phyloP scores from a whole-genome alignment of 2,329 filamentous ascomycete genomes.

The Pseudocercospora fuligena region DNA sequence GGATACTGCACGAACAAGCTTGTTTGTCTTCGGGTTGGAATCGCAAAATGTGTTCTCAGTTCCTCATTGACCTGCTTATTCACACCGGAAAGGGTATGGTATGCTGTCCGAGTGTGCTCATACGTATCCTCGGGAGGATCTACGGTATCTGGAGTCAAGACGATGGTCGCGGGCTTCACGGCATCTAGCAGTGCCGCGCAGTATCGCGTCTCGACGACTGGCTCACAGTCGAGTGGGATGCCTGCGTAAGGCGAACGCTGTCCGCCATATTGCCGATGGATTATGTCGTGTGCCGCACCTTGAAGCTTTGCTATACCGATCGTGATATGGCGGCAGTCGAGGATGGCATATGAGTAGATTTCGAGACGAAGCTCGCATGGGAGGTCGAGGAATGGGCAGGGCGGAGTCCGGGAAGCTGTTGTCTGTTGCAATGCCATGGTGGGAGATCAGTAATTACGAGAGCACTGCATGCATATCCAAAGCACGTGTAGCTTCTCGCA shows the following conservation, averaged over 20 bases:
- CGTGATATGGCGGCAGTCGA: constrained; percentile 44
- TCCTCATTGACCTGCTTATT: constrained; percentile 46
- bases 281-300: constrained; percentile 39
- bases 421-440: constrained; percentile 1
- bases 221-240: constrained; percentile 45
- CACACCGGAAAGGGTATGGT: constrained; percentile 24
- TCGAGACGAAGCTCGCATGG: constrained; percentile 49
- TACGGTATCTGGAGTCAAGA: constrained; percentile 13
- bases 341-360: constrained; percentile 48
- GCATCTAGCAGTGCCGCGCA: constrained; percentile 42
- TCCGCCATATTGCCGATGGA: constrained; percentile 36
- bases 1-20: constrained; percentile 50
- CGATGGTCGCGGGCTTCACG: constrained; percentile 36
- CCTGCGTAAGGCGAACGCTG: constrained; percentile 39
- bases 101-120: constrained; percentile 23
- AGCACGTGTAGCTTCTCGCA: background rate
- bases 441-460: background rate
- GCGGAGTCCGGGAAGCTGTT: background rate
- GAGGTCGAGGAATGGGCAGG: constrained; percentile 38
- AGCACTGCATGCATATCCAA: background rate
- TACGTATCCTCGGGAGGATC: constrained; percentile 20
- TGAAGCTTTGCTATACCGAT: constrained; percentile 45
- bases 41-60: constrained; percentile 43
- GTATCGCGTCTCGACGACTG: constrained; percentile 42
- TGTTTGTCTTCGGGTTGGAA: constrained; percentile 36